Percentiles rank a stretch among this genome's conserved stretches.
Evolutionary conservation across 352 stramenopile genomes (phyloP).

Genomic region (Globisporangium abappressorium): DNA sequence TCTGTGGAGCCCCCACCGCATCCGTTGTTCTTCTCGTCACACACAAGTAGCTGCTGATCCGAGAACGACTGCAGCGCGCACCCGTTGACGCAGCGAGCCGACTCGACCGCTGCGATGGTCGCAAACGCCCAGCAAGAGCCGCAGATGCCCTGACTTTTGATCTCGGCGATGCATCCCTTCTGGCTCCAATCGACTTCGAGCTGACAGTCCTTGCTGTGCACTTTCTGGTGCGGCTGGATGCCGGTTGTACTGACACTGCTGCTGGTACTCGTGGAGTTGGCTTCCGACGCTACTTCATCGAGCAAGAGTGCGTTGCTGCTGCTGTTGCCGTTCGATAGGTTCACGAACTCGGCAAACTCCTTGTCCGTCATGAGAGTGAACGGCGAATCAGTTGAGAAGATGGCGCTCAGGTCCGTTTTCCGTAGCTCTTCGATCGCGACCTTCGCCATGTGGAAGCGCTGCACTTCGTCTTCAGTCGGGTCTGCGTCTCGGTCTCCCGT

Average conservation of each 20-base stretch:
- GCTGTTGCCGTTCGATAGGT: conserved; percentile 21
- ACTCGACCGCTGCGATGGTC: conserved; percentile 87
- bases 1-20: conserved; percentile 89
- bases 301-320: conserved; percentile 4
- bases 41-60: conserved; percentile 92
- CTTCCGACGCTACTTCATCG: background rate
- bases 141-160: conserved; percentile 95
- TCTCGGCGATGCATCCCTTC: conserved; percentile 27
- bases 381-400: conserved; percentile 47
- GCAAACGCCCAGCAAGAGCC: conserved; percentile 97
- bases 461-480: conserved; percentile 2
- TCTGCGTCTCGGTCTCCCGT: background rate
- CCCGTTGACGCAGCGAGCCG: conserved; percentile 76
- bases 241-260: background rate
- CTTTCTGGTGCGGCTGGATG: background rate
- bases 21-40: conserved; percentile 78
- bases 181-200: background rate
- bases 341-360: conserved; percentile 44
- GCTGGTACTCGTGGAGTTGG: background rate
- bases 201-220: background rate
- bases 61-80: conserved; percentile 73
- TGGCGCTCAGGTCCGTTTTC: conserved; percentile 36
- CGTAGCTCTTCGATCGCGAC: conserved; percentile 31
- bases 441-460: conserved; percentile 53
- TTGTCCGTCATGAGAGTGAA: conserved; percentile 57